Evolutionary conservation across 495 filamentous ascomycete genomes (phyloP).

Genomic region (Mytilinidion resinicola): DNA sequence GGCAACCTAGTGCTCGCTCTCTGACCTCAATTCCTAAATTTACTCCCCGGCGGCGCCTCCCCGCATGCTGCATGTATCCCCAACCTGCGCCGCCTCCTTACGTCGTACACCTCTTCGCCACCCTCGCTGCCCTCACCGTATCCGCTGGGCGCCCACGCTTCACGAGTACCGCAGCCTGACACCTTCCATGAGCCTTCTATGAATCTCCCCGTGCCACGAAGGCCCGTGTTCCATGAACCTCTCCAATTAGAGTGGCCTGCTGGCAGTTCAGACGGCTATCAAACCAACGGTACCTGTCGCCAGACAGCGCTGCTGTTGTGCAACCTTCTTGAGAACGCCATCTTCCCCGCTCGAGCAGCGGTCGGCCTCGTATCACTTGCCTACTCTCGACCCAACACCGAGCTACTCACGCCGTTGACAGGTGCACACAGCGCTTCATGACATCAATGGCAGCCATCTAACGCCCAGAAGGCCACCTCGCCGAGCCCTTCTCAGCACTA

Average conservation of each 20-base stretch:
- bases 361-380: not conserved
- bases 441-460: not conserved
- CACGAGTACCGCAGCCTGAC: not conserved
- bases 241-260: not conserved
- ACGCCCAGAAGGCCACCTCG: not conserved
- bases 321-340: not conserved
- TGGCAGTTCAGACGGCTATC: not conserved
- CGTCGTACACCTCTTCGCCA: not conserved
- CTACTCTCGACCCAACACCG: not conserved
- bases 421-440: not conserved
- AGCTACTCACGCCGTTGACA: not conserved
- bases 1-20: too few relatives aligned
- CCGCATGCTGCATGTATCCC: too few relatives aligned
- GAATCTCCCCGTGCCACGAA: not conserved
- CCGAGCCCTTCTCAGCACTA: not conserved
- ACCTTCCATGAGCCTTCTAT: not conserved
- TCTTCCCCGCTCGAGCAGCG: not conserved
- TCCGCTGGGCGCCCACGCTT: not conserved
- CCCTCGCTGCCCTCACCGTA: not conserved
- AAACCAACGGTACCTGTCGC: not conserved
- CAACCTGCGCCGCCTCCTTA: not conserved
- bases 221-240: not conserved
- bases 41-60: too few relatives aligned
- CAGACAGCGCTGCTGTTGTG: not conserved
- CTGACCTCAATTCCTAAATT: too few relatives aligned